phyloP scores from a whole-genome alignment of 257 asterid genomes.

The Jacaranda mimosifolia region DNA sequence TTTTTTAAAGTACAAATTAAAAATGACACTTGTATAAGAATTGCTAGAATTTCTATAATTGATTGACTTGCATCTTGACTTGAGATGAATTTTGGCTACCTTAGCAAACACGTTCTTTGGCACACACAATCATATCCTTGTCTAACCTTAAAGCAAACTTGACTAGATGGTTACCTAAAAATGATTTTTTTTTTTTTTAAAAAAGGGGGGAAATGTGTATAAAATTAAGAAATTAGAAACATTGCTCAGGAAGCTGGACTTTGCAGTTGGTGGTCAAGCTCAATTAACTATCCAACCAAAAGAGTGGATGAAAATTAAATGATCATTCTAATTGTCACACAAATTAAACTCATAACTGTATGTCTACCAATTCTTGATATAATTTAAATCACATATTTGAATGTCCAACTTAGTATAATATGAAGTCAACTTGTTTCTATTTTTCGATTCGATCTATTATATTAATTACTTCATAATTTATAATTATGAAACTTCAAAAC shows the following conservation, averaged over 20 bases:
- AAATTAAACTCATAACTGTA: no score
- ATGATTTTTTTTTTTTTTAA: not conserved
- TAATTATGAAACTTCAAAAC: no score
- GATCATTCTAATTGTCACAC: not conserved
- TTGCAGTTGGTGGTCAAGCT: conserved; percentile 26
- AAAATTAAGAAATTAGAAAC: not conserved
- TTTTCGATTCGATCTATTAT: no score
- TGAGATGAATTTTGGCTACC: not conserved
- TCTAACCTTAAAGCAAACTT: conserved; percentile 35
- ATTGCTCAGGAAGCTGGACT: conserved; percentile 18
- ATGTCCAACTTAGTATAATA: no score
- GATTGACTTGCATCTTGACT: not conserved
- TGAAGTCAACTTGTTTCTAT: no score
- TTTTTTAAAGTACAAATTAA: no score
- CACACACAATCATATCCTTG: not conserved
- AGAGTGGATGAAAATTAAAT: not conserved
- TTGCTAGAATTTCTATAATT: not conserved
- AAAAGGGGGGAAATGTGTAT: not conserved
- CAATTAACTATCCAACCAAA: conserved; percentile 9
- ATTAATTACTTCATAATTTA: no score
- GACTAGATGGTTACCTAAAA: conserved; percentile 24
- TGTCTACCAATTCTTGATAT: no score
- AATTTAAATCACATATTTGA: no score
- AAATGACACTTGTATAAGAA: no score
- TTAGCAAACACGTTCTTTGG: not conserved